A percentile compares a stretch with the other conserved stretches of the same genome.
Evolutionary conservation across 2,329 filamentous ascomycete genomes (phyloP).

Genomic region (Venturia asperata): DNA sequence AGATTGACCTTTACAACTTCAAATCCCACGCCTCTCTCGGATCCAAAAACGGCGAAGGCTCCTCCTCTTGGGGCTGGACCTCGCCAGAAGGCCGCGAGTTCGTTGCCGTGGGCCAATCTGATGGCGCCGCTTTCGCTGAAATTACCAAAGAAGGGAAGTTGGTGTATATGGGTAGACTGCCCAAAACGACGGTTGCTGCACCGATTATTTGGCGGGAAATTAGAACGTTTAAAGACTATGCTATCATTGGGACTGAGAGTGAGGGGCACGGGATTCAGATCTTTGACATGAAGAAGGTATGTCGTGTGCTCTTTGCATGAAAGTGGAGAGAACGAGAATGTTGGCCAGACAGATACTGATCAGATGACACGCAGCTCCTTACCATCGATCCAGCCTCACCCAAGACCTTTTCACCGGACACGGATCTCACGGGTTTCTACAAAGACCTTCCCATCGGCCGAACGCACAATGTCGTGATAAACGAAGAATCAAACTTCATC

Average conservation of each 20-base stretch:
- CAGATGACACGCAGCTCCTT: conserved; percentile 37
- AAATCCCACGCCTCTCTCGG: conserved; percentile 48
- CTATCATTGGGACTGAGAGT: conserved; percentile 42
- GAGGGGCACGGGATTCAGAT: conserved; percentile 52
- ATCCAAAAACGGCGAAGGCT: conserved; percentile 38
- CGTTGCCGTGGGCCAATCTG: conserved; percentile 47
- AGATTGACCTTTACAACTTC: conserved; percentile 51
- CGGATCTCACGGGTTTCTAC: conserved; percentile 38
- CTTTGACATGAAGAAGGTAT: conserved; percentile 52
- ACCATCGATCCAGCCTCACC: conserved; percentile 39
- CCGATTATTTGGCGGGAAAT: conserved; percentile 49
- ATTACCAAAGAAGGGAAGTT: conserved; percentile 45
- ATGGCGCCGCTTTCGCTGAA: conserved; percentile 50
- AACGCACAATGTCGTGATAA: conserved; percentile 47
- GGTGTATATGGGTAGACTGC: conserved; percentile 48
- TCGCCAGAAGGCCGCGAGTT: conserved; percentile 48
- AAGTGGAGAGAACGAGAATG: not conserved
- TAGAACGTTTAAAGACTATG: conserved; percentile 36
- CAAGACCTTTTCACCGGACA: conserved; percentile 36
- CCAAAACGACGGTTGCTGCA: conserved; percentile 39
- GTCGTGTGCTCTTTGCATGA: not conserved
- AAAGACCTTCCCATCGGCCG: conserved; percentile 38
- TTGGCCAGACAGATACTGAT: not conserved
- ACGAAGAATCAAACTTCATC: conserved; percentile 39
- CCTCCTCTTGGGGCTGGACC: conserved; percentile 50